phyloP scores from a whole-genome alignment of 2,329 filamentous ascomycete genomes.

The Arthrobotrys entomopaga region DNA sequence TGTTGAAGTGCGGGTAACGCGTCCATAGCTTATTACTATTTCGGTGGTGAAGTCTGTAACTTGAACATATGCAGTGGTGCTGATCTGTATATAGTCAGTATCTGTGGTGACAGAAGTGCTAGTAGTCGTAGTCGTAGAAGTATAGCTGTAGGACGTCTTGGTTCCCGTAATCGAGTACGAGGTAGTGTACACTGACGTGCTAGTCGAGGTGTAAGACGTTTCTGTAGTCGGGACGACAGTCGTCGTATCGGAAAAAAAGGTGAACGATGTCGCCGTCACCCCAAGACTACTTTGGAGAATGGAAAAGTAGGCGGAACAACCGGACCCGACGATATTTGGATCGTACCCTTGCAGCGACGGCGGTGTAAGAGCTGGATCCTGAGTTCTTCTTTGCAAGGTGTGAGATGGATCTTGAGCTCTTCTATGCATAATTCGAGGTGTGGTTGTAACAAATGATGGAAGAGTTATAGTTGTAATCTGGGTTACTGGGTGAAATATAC shows the following conservation, averaged over 20 bases:
- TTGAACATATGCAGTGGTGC: background rate
- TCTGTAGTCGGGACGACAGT: background rate
- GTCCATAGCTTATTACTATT: background rate
- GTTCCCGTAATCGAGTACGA: conserved; percentile 9
- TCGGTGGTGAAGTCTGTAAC: background rate
- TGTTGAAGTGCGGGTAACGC: background rate
- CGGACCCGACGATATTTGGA: conserved; percentile 22
- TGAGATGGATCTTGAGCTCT: conserved; percentile 10
- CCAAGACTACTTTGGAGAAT: conserved; percentile 8
- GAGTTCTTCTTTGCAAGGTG: conserved; percentile 2
- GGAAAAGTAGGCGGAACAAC: conserved; percentile 18
- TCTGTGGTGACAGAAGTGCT: background rate
- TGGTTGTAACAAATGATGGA: background rate
- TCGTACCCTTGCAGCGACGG: conserved; percentile 6
- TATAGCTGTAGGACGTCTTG: conserved; percentile 17
- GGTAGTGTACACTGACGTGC: background rate
- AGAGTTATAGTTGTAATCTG: background rate
- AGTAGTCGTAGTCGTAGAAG: conserved; percentile 4
- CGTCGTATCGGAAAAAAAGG: conserved; percentile 18
- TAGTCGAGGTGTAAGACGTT: conserved; percentile 22
- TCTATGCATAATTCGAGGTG: background rate
- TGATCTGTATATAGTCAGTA: background rate
- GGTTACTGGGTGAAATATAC: conserved; percentile 2
- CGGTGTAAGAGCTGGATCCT: conserved; percentile 19
- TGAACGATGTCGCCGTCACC: conserved; percentile 16